Percentiles rank a stretch among this genome's conserved stretches.
Conservation (phyloP, 2,329 filamentous ascomycete genomes). For the Albophoma yamanashiensis region DNA sequence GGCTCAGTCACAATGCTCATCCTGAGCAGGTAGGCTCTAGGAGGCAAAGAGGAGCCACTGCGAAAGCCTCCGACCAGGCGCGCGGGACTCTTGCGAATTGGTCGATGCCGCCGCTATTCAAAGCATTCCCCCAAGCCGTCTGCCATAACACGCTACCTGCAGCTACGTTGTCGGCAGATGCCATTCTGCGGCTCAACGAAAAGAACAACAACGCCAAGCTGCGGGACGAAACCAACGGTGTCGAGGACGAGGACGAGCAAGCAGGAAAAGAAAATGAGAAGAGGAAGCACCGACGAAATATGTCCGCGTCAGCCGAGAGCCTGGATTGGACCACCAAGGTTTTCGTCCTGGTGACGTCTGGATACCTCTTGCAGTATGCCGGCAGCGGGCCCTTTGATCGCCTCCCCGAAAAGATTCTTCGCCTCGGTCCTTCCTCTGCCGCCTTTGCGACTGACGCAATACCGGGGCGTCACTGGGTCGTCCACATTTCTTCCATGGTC, state of each 20-base stretch:
- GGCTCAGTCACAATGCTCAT: conserved; percentile 6
- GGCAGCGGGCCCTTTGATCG: conserved; percentile 61
- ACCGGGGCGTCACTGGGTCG: conserved; percentile 68
- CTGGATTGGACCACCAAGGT: conserved; percentile 62
- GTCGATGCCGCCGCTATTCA: conserved; percentile 69
- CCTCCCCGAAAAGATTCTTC: conserved; percentile 62
- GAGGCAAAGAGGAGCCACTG: conserved; percentile 3
- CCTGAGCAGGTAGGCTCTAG: conserved; percentile 4
- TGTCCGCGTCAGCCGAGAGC: conserved; percentile 28
- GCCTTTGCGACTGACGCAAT: conserved; percentile 74
- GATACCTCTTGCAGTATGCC: conserved; percentile 65
- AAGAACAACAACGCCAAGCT: conserved; percentile 23
- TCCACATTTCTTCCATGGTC: conserved; percentile 61
- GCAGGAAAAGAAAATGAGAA: conserved; percentile 21
- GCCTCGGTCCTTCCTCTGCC: conserved; percentile 62
- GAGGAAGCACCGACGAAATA: conserved; percentile 36
- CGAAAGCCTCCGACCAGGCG: conserved; percentile 8
- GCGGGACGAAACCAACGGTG: conserved; percentile 6
- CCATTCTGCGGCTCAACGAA: conserved; percentile 52
- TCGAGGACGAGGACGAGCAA: background rate
- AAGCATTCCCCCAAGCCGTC: conserved; percentile 76
- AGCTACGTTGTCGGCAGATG: conserved; percentile 57
- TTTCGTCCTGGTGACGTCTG: conserved; percentile 60
- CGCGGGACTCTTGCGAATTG: conserved; percentile 34
- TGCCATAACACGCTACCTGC: conserved; percentile 63